Evolutionary conservation across 805 yeast genomes (phyloP).

Genomic region (Ogataea methylovora): DNA sequence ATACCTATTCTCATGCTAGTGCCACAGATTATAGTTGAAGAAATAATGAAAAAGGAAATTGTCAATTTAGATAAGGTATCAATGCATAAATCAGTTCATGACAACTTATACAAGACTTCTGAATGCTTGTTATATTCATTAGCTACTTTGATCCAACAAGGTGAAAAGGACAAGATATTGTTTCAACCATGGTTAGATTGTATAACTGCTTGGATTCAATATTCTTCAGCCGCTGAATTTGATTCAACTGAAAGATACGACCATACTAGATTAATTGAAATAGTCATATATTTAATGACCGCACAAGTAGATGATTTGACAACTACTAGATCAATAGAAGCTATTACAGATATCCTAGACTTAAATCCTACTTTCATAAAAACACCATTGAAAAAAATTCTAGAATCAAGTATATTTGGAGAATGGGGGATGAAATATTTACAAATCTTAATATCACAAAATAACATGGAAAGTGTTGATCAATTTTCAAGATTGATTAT

Average conservation of each 20-base stretch:
- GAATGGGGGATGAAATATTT: slow-evolving; percentile 39
- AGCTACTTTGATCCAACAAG: neutral
- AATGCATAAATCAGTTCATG: slow-evolving; percentile 32
- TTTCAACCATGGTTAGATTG: slow-evolving; percentile 20
- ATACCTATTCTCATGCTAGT: slow-evolving; percentile 21
- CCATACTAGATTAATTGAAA: slow-evolving; percentile 9
- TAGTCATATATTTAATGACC: too few species aligned
- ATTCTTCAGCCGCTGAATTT: slow-evolving; percentile 29
- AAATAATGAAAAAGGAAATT: slow-evolving; percentile 31
- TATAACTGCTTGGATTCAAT: slow-evolving; percentile 28
- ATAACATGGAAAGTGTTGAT: slow-evolving; percentile 30
- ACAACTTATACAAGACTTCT: slow-evolving; percentile 25
- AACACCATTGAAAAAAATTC: slow-evolving; percentile 19
- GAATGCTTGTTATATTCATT: slow-evolving; percentile 16
- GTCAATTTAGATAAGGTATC: slow-evolving; percentile 16
- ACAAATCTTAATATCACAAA: slow-evolving; percentile 17
- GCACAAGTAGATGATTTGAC: too few species aligned
- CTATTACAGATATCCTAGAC: slow-evolving; percentile 39
- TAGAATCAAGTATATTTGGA: slow-evolving; percentile 31
- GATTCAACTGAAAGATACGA: slow-evolving; percentile 23
- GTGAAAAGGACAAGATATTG: neutral
- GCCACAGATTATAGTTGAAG: slow-evolving; percentile 45
- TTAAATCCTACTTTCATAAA: slow-evolving; percentile 34
- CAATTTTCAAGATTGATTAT: slow-evolving; percentile 39
- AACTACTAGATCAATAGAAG: slow-evolving; percentile 20